These are phyloP conservation scores for Lenzites betulinus DNA, from an alignment of 768 basidiomycete genomes.

Conservation along the genomic window DNA sequence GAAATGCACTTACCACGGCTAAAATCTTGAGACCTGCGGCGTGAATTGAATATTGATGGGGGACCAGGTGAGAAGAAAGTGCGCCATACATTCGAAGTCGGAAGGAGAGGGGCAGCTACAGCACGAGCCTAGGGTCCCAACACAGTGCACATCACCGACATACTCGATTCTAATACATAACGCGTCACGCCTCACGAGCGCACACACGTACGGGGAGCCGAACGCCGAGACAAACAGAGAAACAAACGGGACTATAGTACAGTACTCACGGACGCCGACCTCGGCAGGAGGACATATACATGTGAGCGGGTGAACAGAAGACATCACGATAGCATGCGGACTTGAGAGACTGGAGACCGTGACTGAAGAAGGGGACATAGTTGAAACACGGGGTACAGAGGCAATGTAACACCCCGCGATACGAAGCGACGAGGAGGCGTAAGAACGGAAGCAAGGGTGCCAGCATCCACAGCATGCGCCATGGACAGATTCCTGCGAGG, in stretches of 20 bases:
- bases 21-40: too few species aligned
- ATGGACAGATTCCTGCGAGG: neutral
- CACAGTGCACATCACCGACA: neutral
- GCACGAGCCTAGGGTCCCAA: neutral
- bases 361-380: too few species aligned
- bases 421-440: neutral
- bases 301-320: neutral
- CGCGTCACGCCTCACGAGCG: neutral
- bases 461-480: neutral
- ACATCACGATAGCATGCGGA: slow-evolving; percentile 11
- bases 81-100: neutral
- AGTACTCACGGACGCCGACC: neutral
- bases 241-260: neutral
- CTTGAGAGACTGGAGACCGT: neutral
- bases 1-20: too few species aligned
- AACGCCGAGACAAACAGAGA: neutral
- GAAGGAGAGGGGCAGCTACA: neutral
- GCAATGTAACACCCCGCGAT: neutral
- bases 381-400: neutral
- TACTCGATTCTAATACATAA: neutral
- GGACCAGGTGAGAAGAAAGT: too few species aligned
- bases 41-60: too few species aligned
- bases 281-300: neutral
- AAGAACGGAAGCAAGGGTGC: neutral
- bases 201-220: neutral